phyloP scores from a whole-genome alignment of 768 basidiomycete genomes.

The Pholiota microspora region DNA sequence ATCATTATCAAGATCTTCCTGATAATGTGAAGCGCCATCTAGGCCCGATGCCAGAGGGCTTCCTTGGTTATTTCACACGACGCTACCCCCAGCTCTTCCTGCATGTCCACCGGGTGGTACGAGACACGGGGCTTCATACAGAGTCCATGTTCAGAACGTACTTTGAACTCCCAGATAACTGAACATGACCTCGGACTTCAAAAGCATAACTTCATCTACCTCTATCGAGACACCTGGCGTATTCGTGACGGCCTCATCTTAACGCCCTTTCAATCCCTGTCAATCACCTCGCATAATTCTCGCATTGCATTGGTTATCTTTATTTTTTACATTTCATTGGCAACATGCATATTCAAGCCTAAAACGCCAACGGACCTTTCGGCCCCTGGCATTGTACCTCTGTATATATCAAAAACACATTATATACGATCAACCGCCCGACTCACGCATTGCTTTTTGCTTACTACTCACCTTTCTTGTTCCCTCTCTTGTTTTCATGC shows the following conservation, averaged over 20 bases:
- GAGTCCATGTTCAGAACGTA: slow-evolving; percentile 93
- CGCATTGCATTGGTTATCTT: background rate
- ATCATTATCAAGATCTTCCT: slow-evolving; percentile 96
- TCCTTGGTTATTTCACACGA: slow-evolving; percentile 87
- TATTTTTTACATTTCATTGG: background rate
- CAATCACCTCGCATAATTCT: background rate
- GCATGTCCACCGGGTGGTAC: slow-evolving; percentile 86
- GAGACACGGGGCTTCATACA: slow-evolving; percentile 62
- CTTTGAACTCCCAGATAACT: slow-evolving; percentile 63
- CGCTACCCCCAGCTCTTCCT: slow-evolving; percentile 91
- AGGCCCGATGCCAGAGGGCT: slow-evolving; percentile 91
- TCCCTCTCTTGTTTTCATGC: too few species aligned
- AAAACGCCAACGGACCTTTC: background rate
- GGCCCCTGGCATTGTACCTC: background rate
- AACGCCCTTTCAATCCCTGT: background rate
- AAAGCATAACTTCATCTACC: background rate
- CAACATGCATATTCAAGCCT: background rate
- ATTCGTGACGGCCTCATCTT: too few species aligned
- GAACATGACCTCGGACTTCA: background rate
- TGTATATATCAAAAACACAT: background rate
- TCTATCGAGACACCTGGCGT: too few species aligned
- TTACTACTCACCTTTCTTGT: too few species aligned
- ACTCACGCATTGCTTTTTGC: too few species aligned
- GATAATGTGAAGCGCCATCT: slow-evolving; percentile 87
- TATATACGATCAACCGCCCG: too few species aligned